Conservation (phyloP, 2,329 filamentous ascomycete species). For the Colletotrichum sp. region DNA sequence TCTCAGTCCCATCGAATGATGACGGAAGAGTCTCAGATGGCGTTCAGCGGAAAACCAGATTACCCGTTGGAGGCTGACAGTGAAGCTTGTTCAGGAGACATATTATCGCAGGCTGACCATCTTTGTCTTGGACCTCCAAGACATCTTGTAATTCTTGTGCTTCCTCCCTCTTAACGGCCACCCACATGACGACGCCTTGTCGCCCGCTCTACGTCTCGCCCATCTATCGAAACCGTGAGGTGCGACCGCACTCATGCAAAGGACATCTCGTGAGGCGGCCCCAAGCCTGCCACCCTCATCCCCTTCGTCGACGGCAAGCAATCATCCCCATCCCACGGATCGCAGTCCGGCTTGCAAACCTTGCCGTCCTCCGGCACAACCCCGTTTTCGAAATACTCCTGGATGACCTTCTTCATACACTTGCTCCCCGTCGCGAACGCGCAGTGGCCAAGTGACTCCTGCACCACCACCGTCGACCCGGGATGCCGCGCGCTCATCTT, state of each 20-base stretch:
- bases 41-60: background rate
- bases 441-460: constrained; percentile 34
- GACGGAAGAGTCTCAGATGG: background rate
- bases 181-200: background rate
- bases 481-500: constrained; percentile 30
- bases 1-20: background rate
- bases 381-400: constrained; percentile 34
- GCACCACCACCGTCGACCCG: constrained; percentile 32
- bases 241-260: background rate
- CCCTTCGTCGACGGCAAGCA: background rate
- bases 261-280: background rate
- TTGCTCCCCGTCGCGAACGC: constrained; percentile 18
- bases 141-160: background rate
- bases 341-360: constrained; percentile 25
- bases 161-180: background rate
- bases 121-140: background rate
- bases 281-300: background rate
- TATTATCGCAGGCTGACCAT: background rate
- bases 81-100: background rate
- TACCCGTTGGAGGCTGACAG: background rate
- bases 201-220: background rate
- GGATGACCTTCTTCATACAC: constrained; percentile 25
- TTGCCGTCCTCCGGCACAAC: constrained; percentile 28
- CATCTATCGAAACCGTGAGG: background rate
- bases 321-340: constrained; percentile 17